phyloP scores from a whole-genome alignment of 2,329 filamentous ascomycete species.

The Ophiostoma perfectum region DNA sequence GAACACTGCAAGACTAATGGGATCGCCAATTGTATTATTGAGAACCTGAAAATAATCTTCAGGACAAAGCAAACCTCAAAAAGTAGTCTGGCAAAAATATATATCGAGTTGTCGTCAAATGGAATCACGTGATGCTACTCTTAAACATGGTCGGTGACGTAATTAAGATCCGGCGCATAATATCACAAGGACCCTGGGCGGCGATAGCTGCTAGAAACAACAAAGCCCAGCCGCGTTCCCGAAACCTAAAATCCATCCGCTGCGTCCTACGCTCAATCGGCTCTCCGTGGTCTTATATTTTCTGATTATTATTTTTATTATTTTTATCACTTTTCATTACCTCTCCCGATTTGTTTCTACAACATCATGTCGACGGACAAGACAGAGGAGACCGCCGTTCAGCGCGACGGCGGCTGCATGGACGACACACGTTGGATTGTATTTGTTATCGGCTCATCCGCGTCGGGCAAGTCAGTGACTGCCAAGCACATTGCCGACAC shows the following conservation, averaged over 20 bases:
- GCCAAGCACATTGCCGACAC: conserved; percentile 46
- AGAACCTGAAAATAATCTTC: too few species aligned
- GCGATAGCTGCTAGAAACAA: too few species aligned
- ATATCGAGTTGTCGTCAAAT: neutral
- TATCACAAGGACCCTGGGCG: too few species aligned
- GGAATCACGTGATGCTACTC: neutral
- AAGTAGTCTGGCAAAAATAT: too few species aligned
- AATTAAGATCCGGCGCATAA: too few species aligned
- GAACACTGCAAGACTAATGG: neutral
- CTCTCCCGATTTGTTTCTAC: neutral
- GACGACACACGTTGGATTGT: conserved; percentile 44
- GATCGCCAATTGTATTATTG: neutral
- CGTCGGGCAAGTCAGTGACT: conserved; percentile 57
- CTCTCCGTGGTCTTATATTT: neutral
- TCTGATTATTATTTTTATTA: neutral
- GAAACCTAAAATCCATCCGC: neutral
- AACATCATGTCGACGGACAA: conserved; percentile 8
- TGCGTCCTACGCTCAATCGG: neutral
- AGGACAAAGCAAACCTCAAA: too few species aligned
- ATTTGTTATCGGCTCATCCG: conserved; percentile 56
- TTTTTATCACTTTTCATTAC: neutral
- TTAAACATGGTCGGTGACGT: too few species aligned
- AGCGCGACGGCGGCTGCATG: conserved; percentile 18
- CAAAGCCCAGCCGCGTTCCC: too few species aligned
- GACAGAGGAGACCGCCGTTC: neutral